These are phyloP conservation scores for Albifimbria verrucaria DNA, from an alignment of 2,329 filamentous ascomycete species.

Conservation along the genomic window DNA sequence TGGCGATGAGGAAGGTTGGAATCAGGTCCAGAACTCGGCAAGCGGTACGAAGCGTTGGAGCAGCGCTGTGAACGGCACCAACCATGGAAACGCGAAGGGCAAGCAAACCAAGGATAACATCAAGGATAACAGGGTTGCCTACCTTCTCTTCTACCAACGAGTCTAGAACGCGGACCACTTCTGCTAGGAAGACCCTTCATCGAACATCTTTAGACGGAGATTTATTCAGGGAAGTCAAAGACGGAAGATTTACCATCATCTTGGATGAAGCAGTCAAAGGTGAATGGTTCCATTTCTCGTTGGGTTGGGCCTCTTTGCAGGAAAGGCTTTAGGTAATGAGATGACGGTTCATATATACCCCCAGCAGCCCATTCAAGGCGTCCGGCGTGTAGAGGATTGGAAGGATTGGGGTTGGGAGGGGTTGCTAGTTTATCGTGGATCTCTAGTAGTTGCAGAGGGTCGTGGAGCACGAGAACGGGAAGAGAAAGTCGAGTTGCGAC, in stretches of 20 bases:
- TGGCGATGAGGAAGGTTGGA: slow-evolving; percentile 74
- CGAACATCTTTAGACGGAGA: too few species aligned
- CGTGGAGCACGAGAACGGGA: too few species aligned
- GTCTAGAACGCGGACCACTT: too few species aligned
- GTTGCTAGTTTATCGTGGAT: too few species aligned
- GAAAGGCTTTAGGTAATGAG: slow-evolving; percentile 16
- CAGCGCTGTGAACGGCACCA: slow-evolving; percentile 61
- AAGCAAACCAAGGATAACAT: slow-evolving; percentile 60
- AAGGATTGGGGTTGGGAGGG: slow-evolving; percentile 9
- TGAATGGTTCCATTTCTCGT: background rate
- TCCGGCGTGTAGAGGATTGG: slow-evolving; percentile 23
- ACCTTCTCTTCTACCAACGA: slow-evolving; percentile 91
- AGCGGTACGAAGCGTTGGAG: slow-evolving; percentile 72
- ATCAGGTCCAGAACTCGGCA: slow-evolving; percentile 62
- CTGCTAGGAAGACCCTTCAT: too few species aligned
- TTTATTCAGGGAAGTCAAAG: too few species aligned
- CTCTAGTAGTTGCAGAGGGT: too few species aligned
- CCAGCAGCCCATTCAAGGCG: slow-evolving; percentile 20
- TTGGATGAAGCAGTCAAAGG: background rate
- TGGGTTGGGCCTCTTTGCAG: background rate
- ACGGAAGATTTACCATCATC: background rate
- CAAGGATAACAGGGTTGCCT: slow-evolving; percentile 95
- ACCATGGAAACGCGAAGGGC: slow-evolving; percentile 53
- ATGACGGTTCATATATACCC: slow-evolving; percentile 13
- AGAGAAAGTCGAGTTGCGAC: too few species aligned